Conservation (phyloP, 306 rosid genomes). For the Medicago lupulina region DNA sequence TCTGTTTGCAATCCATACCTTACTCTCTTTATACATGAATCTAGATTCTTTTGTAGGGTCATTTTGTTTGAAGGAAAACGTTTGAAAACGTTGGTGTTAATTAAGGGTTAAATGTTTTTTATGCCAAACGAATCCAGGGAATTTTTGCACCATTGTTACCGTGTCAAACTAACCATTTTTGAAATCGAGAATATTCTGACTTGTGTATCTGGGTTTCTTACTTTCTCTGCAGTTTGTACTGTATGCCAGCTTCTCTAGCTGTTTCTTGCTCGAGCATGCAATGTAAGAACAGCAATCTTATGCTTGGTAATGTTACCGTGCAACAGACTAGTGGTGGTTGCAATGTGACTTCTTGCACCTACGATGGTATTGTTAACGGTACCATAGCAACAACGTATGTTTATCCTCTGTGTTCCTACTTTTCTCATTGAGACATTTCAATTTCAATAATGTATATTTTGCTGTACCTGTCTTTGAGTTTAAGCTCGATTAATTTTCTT, state of each 20-base stretch:
- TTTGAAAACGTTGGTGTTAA: background rate
- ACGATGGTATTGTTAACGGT: slow-evolving; percentile 84
- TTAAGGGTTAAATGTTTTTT: background rate
- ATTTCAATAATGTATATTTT: slow-evolving; percentile 16
- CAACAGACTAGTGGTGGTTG: slow-evolving; percentile 89
- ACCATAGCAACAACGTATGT: slow-evolving; percentile 78
- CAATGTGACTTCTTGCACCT: slow-evolving; percentile 85
- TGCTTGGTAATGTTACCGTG: slow-evolving; percentile 80
- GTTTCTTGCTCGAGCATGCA: slow-evolving; percentile 99
- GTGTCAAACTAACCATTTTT: background rate
- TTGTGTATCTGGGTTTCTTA: slow-evolving; percentile 33
- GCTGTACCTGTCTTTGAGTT: background rate
- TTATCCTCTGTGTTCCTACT: background rate
- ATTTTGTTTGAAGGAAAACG: background rate
- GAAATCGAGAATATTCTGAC: slow-evolving; percentile 27
- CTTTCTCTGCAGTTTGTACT: slow-evolving; percentile 70
- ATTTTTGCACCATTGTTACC: background rate
- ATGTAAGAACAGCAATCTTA: slow-evolving; percentile 82
- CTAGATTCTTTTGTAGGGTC: slow-evolving; percentile 4
- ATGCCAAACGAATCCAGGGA: background rate
- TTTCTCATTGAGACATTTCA: slow-evolving; percentile 23
- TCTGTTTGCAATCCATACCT: slow-evolving; percentile 22
- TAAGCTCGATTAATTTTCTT: slow-evolving; percentile 37
- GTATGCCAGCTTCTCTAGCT: slow-evolving; percentile 95
- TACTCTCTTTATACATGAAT: background rate